Percentiles rank a stretch among this genome's conserved stretches.
phyloP scores from a whole-genome alignment of 805 yeast species.

The Candida multigemmis region DNA sequence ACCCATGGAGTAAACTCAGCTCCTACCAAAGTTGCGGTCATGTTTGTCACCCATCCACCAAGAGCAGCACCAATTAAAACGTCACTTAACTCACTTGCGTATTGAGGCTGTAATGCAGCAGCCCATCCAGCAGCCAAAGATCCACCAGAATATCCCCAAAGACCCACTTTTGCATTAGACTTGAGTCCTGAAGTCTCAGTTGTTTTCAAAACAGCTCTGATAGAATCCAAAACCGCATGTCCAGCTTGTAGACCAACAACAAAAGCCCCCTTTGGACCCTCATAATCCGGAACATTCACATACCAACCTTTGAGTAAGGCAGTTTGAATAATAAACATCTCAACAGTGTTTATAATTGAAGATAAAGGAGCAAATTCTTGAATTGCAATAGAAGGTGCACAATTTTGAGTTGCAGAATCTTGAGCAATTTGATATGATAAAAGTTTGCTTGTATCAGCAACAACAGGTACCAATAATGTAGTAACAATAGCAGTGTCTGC shows the following conservation, averaged over 20 bases:
- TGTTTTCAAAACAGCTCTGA: slow-evolving; percentile 16
- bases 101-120: slow-evolving; percentile 18
- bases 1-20: slow-evolving; percentile 15
- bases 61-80: slow-evolving; percentile 18
- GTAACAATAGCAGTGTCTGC: slow-evolving; percentile 14
- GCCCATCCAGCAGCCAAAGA: slow-evolving; percentile 27
- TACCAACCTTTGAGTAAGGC: slow-evolving; percentile 20
- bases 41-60: slow-evolving; percentile 26
- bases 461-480: slow-evolving; percentile 18
- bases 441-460: slow-evolving; percentile 14
- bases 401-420: slow-evolving; percentile 15
- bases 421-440: slow-evolving; percentile 19
- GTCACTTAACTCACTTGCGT: slow-evolving; percentile 19
- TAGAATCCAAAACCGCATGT: slow-evolving; percentile 16
- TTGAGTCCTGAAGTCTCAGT: slow-evolving; percentile 8
- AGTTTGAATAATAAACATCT: slow-evolving; percentile 9
- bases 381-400: slow-evolving; percentile 18
- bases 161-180: slow-evolving; percentile 7
- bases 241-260: slow-evolving; percentile 21
- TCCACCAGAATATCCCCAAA: slow-evolving; percentile 31
- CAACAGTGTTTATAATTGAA: slow-evolving; percentile 8
- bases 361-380: slow-evolving; percentile 8
- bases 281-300: slow-evolving; percentile 24
- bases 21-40: slow-evolving; percentile 14
- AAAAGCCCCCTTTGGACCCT: slow-evolving; percentile 21